Base-by-base conservation (phyloP, 1,284 basidiomycete species). In the Sphagnurus paluster region DNA sequence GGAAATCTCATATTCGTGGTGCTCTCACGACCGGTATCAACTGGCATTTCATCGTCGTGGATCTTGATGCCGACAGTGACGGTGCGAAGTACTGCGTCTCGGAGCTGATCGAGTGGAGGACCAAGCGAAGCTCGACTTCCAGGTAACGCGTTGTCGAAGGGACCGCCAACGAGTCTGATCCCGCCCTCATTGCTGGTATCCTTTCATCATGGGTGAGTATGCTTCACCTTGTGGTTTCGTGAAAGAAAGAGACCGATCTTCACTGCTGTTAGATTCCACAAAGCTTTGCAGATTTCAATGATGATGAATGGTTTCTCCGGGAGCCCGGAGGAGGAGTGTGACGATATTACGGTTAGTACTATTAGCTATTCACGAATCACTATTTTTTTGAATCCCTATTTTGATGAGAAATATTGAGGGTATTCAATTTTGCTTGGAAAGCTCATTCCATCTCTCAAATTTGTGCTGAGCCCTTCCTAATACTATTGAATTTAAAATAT, bases 1-100 rank as follows among this genome's bases (percentile, higher is more conserved):
- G 48, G 23, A 50, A 47, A 26, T 50, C 48, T 44, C 48, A 53
- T 26, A 50, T 47, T 44, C 40, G 48, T 44, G 51, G 51, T 17
- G 51, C 51, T 38, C 26, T 53, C 14, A 49, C 48, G 30, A 53
- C 33, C 20, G 48, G 51, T 30, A 26, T 13, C 19, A 46, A 39
- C 19, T 52, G 50, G 50, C 6, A 34, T 42, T 53, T 50, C 24
- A n/a, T 53, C 36, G 44, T 25, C 16, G 48, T 53, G 10, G 40
- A 50, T 25, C 44, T 50, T 42, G 29, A 50, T 26, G 24, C 23
- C 20, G 33, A 42, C 5, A 39, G 39, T 42, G 49, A 46, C 24
- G 49, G 49, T 17, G 44, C 39, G 32, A 50, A 28, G 7, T 50
- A 50, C 39, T 50, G 49, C 44, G 44, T 29, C 25, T 46, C 44